phyloP scores from a whole-genome alignment of 768 basidiomycete genomes.

The Trametes villosa region DNA sequence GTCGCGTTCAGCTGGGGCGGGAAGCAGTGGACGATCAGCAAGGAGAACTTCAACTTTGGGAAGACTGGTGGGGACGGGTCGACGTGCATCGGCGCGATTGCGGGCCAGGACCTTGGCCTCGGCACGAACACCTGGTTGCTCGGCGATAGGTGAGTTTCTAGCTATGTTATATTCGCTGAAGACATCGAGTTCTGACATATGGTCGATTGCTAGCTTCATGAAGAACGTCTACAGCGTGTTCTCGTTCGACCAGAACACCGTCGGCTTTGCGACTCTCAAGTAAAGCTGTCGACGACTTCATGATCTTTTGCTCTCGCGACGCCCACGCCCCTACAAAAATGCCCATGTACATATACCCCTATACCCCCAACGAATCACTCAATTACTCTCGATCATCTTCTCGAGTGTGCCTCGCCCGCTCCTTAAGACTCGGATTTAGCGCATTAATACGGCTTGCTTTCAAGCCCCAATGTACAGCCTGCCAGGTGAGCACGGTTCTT shows the following conservation, averaged over 20 bases:
- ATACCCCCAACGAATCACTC: too few relatives aligned
- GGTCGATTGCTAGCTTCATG: conserved; percentile 22
- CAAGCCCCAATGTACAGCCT: too few relatives aligned
- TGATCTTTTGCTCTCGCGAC: too few relatives aligned
- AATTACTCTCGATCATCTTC: too few relatives aligned
- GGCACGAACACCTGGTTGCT: conserved; percentile 31
- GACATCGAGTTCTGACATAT: not conserved
- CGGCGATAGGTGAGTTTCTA: conserved; percentile 20
- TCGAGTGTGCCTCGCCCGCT: too few relatives aligned
- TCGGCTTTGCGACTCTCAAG: conserved; percentile 30
- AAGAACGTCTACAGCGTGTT: conserved; percentile 34
- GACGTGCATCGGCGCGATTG: conserved; percentile 33
- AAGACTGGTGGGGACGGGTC: conserved; percentile 8
- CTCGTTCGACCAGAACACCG: conserved; percentile 29
- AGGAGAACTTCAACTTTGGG: conserved; percentile 34
- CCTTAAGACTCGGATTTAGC: too few relatives aligned
- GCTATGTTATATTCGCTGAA: not conserved
- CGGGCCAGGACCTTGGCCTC: conserved; percentile 27
- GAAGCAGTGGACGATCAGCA: conserved; percentile 21
- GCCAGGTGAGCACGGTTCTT: too few relatives aligned
- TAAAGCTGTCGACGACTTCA: not conserved
- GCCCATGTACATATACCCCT: too few relatives aligned
- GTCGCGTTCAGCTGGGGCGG: conserved; percentile 31
- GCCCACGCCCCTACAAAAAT: too few relatives aligned
- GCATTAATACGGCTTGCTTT: too few relatives aligned